Base-by-base conservation (phyloP, 352 stramenopile genomes). In the Phytophthora colocasiae region DNA sequence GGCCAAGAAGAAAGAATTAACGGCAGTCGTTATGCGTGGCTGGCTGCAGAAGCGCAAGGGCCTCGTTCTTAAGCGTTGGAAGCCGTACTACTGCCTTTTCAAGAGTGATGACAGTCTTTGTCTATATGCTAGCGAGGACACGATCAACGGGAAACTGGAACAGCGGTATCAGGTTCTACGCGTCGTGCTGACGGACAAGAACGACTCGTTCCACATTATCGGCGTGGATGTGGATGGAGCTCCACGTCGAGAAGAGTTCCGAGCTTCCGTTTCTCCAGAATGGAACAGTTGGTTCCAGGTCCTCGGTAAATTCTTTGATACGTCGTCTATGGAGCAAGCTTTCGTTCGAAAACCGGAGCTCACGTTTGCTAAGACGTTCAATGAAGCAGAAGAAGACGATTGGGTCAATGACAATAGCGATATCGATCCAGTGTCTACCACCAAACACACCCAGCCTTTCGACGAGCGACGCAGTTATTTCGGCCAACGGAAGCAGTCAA, bases 21-120 rank as follows among this genome's bases (percentile, higher is more conserved):
- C 71, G 1, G 61, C 71, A 6, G 69, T 85, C 11, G 52, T 75
- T 0, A 73, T 77, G 58, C 61, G 59, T 12, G 78, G 81, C 0
- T 90, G 78, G 78, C 57, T 89, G n/a, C 75, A 89, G 66, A 76
- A 77, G 27, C 68, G 73, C 29, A 80, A 82, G 34, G 78, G 80
- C 1, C 58, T 77, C 10, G 66, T 89, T n/a, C 48, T 89, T 36
- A 85, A 83, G 66, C 78, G 80, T 15, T 89, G 80, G 80, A 83
- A 85, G 45, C 24, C 74, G 29, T 78, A 81, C 61, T 89, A 79
- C 63, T 87, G 78, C 39, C 54, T 89, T 19, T 68, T 87, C 22
- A 85, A 85, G 50, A 74, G 67, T 17, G 76, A 89, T 55, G 74
- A 85, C 41, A 73, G 66, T 4, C 63, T 89, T 10, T 85, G 74